Evolutionary conservation across 2,329 filamentous ascomycete genomes (phyloP), one percentile per base, ranked within the genome.

Genomic region (Tolypocladium sp.): DNA sequence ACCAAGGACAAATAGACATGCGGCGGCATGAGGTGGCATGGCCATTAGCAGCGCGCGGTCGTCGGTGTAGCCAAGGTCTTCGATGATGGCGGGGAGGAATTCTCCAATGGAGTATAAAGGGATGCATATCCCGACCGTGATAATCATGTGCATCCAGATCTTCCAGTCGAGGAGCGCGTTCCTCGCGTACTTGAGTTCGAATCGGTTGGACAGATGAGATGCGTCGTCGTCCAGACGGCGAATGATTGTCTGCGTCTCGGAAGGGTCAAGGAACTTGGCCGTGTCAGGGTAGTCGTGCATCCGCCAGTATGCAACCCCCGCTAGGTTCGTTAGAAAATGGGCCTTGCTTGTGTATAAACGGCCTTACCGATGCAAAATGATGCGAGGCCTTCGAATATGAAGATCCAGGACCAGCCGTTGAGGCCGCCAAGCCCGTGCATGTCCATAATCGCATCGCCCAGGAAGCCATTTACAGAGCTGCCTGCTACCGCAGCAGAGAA

Each of bases 351-450:
- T 49, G 22, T 15, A 38, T 4, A 46, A n/a, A 42, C 44, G 30
- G 55, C 63, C 64, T 38, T 64, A 68, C 70, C 69, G 49, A 81
- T 73, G 38, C 77, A 2, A 5, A 82, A 69, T 7, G 79, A 82
- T 27, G 77, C 65, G 25, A 81, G 60, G 37, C 82, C 82, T 69
- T 89, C 86, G 4, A 91, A 74, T 60, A 92, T 88, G 70, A 93
- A 93, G 57, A 93, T 91, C 89, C 88, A 92, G 2, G 83, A 78
- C 90, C 90, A 93, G 1, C 87, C 88, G 56, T 73, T 70, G 15
- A 83, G 79, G 33, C 72, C 70, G 3, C 82, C 72, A 8, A 74
- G 64, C 2, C 80, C 80, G 1, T 77, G 66, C 79, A 87, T 84
- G 67, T 84, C 80, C 38, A 82, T 79, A 56, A 87, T 81, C 27